Percentiles rank a stretch among this genome's conserved stretches.
These are phyloP conservation scores for Cymodocea nodosa DNA, from an alignment of 116 monocot genomes.

Conservation along the genomic window DNA sequence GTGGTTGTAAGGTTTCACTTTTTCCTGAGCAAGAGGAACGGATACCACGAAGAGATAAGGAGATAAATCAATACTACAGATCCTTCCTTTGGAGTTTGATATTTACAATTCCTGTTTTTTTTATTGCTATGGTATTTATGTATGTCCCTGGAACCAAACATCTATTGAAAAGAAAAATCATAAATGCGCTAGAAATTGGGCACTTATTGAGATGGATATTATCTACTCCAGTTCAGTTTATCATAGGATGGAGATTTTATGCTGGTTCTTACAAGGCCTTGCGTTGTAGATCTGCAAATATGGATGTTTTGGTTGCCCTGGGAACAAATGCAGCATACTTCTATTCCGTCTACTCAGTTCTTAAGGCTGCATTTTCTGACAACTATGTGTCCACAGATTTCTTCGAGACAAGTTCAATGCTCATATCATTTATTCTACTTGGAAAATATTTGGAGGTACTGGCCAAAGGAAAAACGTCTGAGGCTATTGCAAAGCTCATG, in stretches of 20 bases:
- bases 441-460: conserved; percentile 88
- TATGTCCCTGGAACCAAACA: conserved; percentile 62
- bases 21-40: conserved; percentile 50
- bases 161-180: conserved; percentile 47
- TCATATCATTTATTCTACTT: conserved; percentile 84
- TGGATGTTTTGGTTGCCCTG: conserved; percentile 82
- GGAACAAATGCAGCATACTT: conserved; percentile 84
- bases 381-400: conserved; percentile 59
- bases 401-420: conserved; percentile 92
- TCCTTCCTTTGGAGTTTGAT: conserved; percentile 81
- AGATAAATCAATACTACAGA: conserved; percentile 55
- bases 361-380: conserved; percentile 52
- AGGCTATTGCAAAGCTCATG: conserved; percentile 86
- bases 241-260: conserved; percentile 74
- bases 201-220: conserved; percentile 76
- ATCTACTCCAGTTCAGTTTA: conserved; percentile 76
- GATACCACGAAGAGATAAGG: conserved; percentile 31
- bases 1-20: conserved; percentile 44
- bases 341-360: conserved; percentile 65
- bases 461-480: conserved; percentile 91
- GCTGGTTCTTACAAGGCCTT: conserved; percentile 71
- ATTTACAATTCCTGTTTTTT: conserved; percentile 74
- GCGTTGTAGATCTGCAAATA: conserved; percentile 73
- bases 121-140: conserved; percentile 88
- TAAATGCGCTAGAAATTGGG: conserved; percentile 73